Evolutionary conservation across 2,329 filamentous ascomycete species (phyloP), one percentile per base, ranked within the genome.

Genomic region (Phoma herbarum): DNA sequence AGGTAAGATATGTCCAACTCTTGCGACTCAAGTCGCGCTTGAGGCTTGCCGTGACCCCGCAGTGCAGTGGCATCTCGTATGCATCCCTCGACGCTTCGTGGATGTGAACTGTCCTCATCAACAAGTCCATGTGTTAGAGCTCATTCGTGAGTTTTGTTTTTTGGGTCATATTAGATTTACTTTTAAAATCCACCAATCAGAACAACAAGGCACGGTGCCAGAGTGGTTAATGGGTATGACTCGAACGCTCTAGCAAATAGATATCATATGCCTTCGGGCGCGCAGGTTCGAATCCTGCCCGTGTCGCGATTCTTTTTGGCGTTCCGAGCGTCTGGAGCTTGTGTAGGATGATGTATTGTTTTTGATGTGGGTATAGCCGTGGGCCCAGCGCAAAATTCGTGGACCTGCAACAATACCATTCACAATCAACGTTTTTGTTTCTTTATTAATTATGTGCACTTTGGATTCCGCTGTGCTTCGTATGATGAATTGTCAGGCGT

Each of bases 181-280:
- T 5, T 28, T 9, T 31, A 31, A 31, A 31, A 1, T 41, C 20
- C 11, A 6, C 53, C 53, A 57, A 60, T 60, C 58, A 57, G 43
- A 44, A n/a, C 14, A 35, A 33, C 3, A 26, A 60, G 58, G 52
- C 58, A 26, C 5, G 16, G 52, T 60, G 58, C 53, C 58, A 60
- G 58, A 60, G 58, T 60, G 58, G 58, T 60, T 60, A 60, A 70
- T 65, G 67, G 57, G 67, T 70, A 65, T 67, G 67, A 68, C 67
- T 70, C 67, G 67, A 68, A 70, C 52, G 58, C 48, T 49, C 23
- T 41, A 49, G 51, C 57, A 29, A 62, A 26, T 61, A 61, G 65
- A 67, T 64, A 70, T 68, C 67, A 67, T 65, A 70, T 70, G 64
- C 41, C 62, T 70, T 70, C 67, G 67, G 65, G 39, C 64, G 67